Evolutionary conservation across 192 early-diverging fungal genomes (phyloP).

Genomic region (Haplosporangium gracile): DNA sequence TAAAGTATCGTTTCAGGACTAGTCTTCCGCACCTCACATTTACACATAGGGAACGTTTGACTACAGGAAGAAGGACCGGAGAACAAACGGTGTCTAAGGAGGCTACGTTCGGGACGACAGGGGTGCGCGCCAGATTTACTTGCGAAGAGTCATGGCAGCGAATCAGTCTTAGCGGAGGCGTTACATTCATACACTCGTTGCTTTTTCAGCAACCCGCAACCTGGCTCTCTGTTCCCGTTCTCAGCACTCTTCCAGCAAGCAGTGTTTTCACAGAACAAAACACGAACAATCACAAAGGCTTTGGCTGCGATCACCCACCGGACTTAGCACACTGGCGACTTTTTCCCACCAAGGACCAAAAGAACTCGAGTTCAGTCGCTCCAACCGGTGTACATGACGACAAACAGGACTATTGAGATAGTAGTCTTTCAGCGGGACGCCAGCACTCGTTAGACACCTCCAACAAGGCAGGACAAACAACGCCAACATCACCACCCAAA

Average conservation of each 20-base stretch:
- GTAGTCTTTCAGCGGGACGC: too few species aligned
- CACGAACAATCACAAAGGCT: not conserved
- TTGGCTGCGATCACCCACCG: not conserved
- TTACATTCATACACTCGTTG: not conserved
- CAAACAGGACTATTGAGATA: too few species aligned
- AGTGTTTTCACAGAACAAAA: not conserved
- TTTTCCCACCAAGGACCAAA: too few species aligned
- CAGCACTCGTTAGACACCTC: not conserved
- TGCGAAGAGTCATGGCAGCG: not conserved
- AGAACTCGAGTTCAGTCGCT: too few species aligned
- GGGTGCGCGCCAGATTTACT: not conserved
- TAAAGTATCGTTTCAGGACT: conserved; percentile 67
- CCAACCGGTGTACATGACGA: too few species aligned
- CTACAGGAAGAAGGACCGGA: not conserved
- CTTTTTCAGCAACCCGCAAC: not conserved
- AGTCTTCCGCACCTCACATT: not conserved
- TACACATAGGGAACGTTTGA: not conserved
- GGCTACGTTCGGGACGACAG: not conserved
- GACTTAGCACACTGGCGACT: not conserved
- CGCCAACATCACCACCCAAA: not conserved
- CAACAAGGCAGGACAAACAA: not conserved
- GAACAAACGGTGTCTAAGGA: not conserved
- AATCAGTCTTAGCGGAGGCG: not conserved
- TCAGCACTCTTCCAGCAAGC: not conserved
- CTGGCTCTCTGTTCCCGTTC: not conserved